Conservation (phyloP, 2,329 filamentous ascomycete genomes). For the Tolypocladium sp. region DNA sequence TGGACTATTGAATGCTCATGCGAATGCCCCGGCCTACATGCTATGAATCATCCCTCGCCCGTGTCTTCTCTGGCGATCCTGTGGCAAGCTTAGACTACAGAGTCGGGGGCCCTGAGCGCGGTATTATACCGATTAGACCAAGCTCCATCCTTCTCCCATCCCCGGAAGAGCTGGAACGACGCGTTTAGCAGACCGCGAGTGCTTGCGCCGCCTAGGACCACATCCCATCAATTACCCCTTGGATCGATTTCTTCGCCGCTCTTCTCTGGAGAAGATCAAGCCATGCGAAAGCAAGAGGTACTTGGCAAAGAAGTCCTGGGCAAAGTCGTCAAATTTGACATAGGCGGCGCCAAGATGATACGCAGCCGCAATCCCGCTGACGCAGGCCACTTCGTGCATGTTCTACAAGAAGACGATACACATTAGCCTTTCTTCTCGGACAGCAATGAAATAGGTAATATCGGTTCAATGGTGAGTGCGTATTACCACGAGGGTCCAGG, state of each 20-base stretch:
- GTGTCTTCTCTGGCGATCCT: no score
- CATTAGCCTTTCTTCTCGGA: background rate
- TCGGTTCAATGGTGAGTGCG: background rate
- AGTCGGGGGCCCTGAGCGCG: no score
- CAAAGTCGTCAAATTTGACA: constrained; percentile 46
- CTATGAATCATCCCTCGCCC: background rate
- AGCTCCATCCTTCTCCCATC: background rate
- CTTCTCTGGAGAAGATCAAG: constrained; percentile 24
- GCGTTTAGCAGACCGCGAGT: background rate
- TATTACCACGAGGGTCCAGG: constrained; percentile 59
- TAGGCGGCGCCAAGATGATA: constrained; percentile 60
- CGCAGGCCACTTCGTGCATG: constrained; percentile 61
- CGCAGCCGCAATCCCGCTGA: constrained; percentile 62
- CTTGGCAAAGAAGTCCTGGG: constrained; percentile 36
- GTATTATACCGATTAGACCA: background rate
- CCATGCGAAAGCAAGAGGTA: constrained; percentile 37
- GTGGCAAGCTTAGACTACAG: no score
- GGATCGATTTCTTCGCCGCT: constrained; percentile 15
- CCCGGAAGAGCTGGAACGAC: background rate
- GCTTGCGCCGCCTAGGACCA: background rate
- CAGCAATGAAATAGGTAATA: background rate
- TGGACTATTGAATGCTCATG: background rate
- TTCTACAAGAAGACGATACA: constrained; percentile 31
- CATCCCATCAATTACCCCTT: background rate
- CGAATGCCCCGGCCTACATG: no score